phyloP scores from a whole-genome alignment of 1,284 basidiomycete genomes.

The Marasmius fiardii region DNA sequence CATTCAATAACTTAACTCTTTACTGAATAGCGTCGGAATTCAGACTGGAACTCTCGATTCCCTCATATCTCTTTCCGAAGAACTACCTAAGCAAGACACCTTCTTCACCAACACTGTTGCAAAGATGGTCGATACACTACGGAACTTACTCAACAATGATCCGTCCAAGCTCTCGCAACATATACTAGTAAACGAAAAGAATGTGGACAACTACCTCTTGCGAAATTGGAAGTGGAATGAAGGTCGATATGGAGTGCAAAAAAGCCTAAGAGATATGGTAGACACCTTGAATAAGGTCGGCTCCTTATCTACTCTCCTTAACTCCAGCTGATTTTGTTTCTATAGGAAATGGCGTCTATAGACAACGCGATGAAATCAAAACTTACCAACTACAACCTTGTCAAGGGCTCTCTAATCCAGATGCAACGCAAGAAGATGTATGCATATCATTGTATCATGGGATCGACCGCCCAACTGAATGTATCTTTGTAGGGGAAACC shows the following conservation, averaged over 20 bases:
- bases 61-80: slow-evolving; percentile 88
- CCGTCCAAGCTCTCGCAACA: slow-evolving; percentile 81
- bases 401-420: slow-evolving; percentile 91
- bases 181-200: slow-evolving; percentile 78
- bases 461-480: slow-evolving; percentile 11
- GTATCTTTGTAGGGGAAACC: slow-evolving; percentile 71
- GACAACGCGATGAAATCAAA: slow-evolving; percentile 90
- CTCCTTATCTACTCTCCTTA: slow-evolving; percentile 14
- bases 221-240: slow-evolving; percentile 87
- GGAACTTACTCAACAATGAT: slow-evolving; percentile 90
- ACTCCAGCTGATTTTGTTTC: slow-evolving; percentile 1
- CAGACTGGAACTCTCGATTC: slow-evolving; percentile 95
- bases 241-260: slow-evolving; percentile 80
- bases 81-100: slow-evolving; percentile 89
- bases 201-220: slow-evolving; percentile 80
- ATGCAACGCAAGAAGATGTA: slow-evolving; percentile 95
- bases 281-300: slow-evolving; percentile 80
- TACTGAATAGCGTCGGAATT: slow-evolving; percentile 4
- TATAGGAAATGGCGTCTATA: slow-evolving; percentile 85
- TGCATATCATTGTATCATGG: slow-evolving; percentile 26
- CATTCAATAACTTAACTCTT: slow-evolving; percentile 5
- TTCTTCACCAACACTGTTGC: slow-evolving; percentile 86
- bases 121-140: slow-evolving; percentile 93
- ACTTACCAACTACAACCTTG: slow-evolving; percentile 88
- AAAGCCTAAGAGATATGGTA: slow-evolving; percentile 76